phyloP scores from a whole-genome alignment of 2,329 filamentous ascomycete species.

The Neurospora sp. region DNA sequence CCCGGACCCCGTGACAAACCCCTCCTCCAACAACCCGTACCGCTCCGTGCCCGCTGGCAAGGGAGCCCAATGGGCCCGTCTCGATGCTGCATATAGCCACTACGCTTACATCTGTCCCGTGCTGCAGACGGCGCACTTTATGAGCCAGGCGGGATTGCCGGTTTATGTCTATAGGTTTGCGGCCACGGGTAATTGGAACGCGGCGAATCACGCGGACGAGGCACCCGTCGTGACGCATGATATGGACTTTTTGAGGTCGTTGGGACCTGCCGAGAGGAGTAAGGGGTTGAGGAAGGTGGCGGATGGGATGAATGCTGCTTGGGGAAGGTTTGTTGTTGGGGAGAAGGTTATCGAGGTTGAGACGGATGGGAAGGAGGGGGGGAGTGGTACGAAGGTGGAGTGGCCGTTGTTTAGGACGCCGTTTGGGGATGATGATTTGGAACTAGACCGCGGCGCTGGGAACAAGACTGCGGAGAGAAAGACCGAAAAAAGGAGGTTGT shows the following conservation, averaged over 20 bases:
- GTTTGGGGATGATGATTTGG: constrained; percentile 17
- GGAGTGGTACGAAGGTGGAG: constrained; percentile 9
- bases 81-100: constrained; percentile 53
- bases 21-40: constrained; percentile 16
- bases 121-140: constrained; percentile 45
- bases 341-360: constrained; percentile 8
- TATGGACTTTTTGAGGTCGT: constrained; percentile 20
- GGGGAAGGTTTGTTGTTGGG: constrained; percentile 27
- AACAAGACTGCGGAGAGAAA: background rate
- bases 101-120: constrained; percentile 58
- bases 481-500: background rate
- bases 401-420: constrained; percentile 38
- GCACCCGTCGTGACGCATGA: constrained; percentile 34
- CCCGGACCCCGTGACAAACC: constrained; percentile 40
- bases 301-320: constrained; percentile 33
- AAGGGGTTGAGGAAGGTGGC: constrained; percentile 30
- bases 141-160: constrained; percentile 21
- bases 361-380: background rate
- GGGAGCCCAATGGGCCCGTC: constrained; percentile 46
- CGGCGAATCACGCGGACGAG: constrained; percentile 40
- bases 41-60: constrained; percentile 25
- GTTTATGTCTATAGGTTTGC: constrained; percentile 53
- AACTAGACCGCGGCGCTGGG: background rate
- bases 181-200: constrained; percentile 28
- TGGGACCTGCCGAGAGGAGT: constrained; percentile 2